Conservation (phyloP, 352 stramenopile genomes). For the Peronospora destructor region DNA sequence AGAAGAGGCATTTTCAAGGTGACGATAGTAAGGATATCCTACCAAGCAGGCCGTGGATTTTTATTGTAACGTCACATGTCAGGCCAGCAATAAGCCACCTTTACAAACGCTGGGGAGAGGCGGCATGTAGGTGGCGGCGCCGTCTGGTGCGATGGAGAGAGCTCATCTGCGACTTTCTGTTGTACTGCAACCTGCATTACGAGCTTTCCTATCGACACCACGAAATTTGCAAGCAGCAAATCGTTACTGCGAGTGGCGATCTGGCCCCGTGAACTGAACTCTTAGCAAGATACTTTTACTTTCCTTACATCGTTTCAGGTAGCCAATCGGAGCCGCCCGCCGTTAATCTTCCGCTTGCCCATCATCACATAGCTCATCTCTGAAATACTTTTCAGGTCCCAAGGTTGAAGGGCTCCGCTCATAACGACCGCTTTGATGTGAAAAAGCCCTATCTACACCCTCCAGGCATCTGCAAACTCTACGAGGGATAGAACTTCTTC, state of each 20-base stretch:
- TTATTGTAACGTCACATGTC: too few species aligned
- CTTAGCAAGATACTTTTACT: conserved; percentile 28
- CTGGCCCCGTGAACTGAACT: conserved; percentile 18
- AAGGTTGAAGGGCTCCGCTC: conserved; percentile 11
- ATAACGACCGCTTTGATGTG: not conserved
- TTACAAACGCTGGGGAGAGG: not conserved
- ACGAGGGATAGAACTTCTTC: conserved; percentile 4
- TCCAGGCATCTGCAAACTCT: conserved; percentile 18
- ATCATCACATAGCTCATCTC: conserved; percentile 18
- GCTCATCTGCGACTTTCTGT: not conserved
- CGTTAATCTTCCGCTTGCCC: conserved; percentile 17
- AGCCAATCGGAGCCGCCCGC: conserved; percentile 11
- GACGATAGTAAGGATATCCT: conserved; percentile 3
- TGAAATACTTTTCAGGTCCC: conserved; percentile 22
- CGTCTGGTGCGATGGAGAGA: not conserved
- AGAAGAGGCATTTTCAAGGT: conserved; percentile 4
- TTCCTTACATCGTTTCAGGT: conserved; percentile 20
- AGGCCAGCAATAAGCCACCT: conserved; percentile 2
- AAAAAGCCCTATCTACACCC: conserved; percentile 10
- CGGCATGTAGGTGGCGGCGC: not conserved
- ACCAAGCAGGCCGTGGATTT: not conserved
- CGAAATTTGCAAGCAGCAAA: conserved; percentile 10
- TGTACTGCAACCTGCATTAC: not conserved
- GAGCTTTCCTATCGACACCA: not conserved
- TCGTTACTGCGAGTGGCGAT: not conserved